Evolutionary conservation across 2,329 filamentous ascomycete species (phyloP).

Genomic region (Pseudogymnoascus sp.): DNA sequence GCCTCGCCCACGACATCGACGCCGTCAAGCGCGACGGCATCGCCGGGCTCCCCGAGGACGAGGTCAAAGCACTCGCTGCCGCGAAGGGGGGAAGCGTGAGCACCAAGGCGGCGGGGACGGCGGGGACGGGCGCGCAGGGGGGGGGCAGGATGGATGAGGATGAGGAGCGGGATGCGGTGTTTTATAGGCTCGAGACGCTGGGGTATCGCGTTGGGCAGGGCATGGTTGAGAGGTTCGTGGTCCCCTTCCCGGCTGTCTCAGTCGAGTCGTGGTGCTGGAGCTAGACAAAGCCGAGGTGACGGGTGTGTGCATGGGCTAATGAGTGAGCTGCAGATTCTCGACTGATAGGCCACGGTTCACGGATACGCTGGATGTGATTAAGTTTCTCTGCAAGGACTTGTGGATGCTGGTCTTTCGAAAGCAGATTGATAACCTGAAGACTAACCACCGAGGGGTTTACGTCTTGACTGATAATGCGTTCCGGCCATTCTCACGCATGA

Average conservation of each 20-base stretch:
- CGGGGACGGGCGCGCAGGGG: slow-evolving; percentile 13
- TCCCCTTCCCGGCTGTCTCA: neutral
- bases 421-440: slow-evolving; percentile 97
- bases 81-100: slow-evolving; percentile 58
- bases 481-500: slow-evolving; percentile 82
- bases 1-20: slow-evolving; percentile 59
- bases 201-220: slow-evolving; percentile 92
- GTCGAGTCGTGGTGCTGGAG: slow-evolving; percentile 7
- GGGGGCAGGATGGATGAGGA: slow-evolving; percentile 55
- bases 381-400: slow-evolving; percentile 96
- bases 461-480: slow-evolving; percentile 91
- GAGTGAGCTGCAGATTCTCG: slow-evolving; percentile 52
- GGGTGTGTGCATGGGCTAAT: neutral
- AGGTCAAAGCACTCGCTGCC: slow-evolving; percentile 26
- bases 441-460: slow-evolving; percentile 95
- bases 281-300: slow-evolving; percentile 12
- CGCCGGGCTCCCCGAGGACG: slow-evolving; percentile 8
- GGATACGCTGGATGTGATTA: slow-evolving; percentile 90
- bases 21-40: neutral
- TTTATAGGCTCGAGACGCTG: slow-evolving; percentile 71
- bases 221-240: slow-evolving; percentile 70
- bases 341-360: slow-evolving; percentile 78
- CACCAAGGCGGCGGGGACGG: slow-evolving; percentile 17
- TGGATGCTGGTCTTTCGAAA: slow-evolving; percentile 94
- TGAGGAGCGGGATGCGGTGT: slow-evolving; percentile 75